Evolutionary conservation across 345 rosid species (phyloP), one percentile per base, ranked within the genome.

Genomic region (Carallia pectinifolia): DNA sequence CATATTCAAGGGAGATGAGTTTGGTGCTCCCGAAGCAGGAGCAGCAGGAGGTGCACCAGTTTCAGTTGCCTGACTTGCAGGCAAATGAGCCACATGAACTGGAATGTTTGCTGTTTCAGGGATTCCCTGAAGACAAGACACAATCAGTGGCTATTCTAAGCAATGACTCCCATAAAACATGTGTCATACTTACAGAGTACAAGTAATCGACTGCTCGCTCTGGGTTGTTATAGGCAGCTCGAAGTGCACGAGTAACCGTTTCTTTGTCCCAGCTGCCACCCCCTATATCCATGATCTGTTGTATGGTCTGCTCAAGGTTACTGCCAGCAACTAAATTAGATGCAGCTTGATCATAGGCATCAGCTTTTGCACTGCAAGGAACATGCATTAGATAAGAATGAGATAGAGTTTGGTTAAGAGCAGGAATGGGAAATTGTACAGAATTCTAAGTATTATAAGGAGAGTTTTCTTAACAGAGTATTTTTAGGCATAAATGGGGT

Each of bases 201-300:
- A 95, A 76, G 80, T 95, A 95, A 81, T 95, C 99, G 74, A 95
- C 96, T n/a, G 99, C 99, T 70, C 99, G 81, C 85, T 92, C 99
- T 30, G 99, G 99, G 69, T 95, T 95, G 80, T 92, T 95, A 79
- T 92, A 90, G 64, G 99, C 98, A 36, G 99, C 98, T 77, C 90
- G 92, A 81, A 95, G 97, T 59, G 99, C 99, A 58, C 96, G 90
- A 53, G 81, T 77, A 73, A 95, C 98, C 31, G 91, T 90, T 74
- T 95, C 98, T 87, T 88, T 89, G 81, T 89, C 98, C 99, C 99
- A 95, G 55, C 68, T 87, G 56, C 99, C 99, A 53, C 97, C 99
- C 19, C 97, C 99, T 79, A 95, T 87, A 73, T 95, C 99, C 96
- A 95, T 85, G 74, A 95, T 65, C 74, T 91, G 90, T 75, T 85